A percentile compares a stretch with the other conserved stretches of the same genome.
phyloP scores from a whole-genome alignment of 139 green algal species.

The Raphidocelis subcapitata region DNA sequence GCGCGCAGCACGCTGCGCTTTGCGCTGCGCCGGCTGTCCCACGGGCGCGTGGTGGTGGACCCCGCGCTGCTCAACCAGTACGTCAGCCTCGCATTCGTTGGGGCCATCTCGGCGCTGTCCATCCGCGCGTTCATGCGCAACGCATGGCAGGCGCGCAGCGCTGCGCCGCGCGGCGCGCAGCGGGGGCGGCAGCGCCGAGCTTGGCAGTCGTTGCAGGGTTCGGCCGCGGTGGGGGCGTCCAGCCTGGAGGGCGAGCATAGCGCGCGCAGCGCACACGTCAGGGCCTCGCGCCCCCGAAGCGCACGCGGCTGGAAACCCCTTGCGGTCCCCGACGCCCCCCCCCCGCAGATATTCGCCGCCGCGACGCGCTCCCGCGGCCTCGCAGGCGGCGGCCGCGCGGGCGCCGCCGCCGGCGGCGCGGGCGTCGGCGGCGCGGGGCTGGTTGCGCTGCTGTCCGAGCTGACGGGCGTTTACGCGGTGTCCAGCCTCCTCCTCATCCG shows the following conservation, averaged over 20 bases:
- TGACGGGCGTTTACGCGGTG: slow-evolving; percentile 83
- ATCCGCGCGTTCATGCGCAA: slow-evolving; percentile 79
- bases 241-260: too few relatives aligned
- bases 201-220: too few relatives aligned
- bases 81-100: slow-evolving; percentile 85
- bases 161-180: too few relatives aligned
- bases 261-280: too few relatives aligned
- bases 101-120: slow-evolving; percentile 78
- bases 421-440: slow-evolving; percentile 34
- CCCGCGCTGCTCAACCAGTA: slow-evolving; percentile 69
- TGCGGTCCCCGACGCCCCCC: too few relatives aligned
- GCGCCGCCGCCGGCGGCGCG: slow-evolving; percentile 4
- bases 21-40: slow-evolving; percentile 51
- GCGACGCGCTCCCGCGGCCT: slow-evolving; percentile 15
- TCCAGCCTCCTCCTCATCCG: slow-evolving; percentile 84
- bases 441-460: slow-evolving; percentile 76
- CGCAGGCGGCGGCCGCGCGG: neutral
- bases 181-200: too few relatives aligned
- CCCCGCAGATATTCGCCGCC: slow-evolving; percentile 65
- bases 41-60: slow-evolving; percentile 60
- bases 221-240: neutral
- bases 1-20: slow-evolving; percentile 48
- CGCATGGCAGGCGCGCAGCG: slow-evolving; percentile 5
- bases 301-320: too few relatives aligned
- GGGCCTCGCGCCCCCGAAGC: too few relatives aligned